phyloP scores from a whole-genome alignment of 345 rosid genomes.

The Limnanthes douglasii region DNA sequence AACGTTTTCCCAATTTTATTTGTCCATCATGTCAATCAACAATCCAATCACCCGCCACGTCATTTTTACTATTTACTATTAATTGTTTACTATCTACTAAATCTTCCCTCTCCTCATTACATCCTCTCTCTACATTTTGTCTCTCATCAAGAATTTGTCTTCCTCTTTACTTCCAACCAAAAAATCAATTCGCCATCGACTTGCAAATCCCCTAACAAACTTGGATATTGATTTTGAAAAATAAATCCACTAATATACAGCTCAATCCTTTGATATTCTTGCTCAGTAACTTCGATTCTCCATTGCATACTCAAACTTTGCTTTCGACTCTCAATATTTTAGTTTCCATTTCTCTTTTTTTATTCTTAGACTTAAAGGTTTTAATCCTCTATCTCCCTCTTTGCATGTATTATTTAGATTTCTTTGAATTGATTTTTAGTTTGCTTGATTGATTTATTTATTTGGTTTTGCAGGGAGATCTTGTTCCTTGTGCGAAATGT shows the following conservation, averaged over 20 bases:
- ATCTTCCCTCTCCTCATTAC: slow-evolving; percentile 7
- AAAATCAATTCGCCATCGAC: slow-evolving; percentile 10
- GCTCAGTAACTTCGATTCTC: slow-evolving; percentile 31
- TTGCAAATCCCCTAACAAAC: slow-evolving; percentile 11
- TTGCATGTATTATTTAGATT: neutral
- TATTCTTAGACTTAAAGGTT: slow-evolving; percentile 76
- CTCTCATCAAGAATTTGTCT: slow-evolving; percentile 10
- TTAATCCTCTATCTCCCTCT: neutral
- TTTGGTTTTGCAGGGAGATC: slow-evolving; percentile 60
- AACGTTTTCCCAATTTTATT: too few species aligned
- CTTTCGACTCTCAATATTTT: slow-evolving; percentile 60
- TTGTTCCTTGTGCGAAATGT: slow-evolving; percentile 82
- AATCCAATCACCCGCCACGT: too few species aligned
- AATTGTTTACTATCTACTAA: too few species aligned
- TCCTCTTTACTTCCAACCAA: slow-evolving; percentile 13
- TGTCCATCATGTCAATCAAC: too few species aligned
- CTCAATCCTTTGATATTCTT: slow-evolving; percentile 37
- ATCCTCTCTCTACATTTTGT: slow-evolving; percentile 8
- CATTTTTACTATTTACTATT: too few species aligned
- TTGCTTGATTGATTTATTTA: neutral
- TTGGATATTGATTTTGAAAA: slow-evolving; percentile 10
- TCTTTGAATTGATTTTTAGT: neutral
- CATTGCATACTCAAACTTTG: slow-evolving; percentile 62
- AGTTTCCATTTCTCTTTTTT: slow-evolving; percentile 68
- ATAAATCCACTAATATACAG: slow-evolving; percentile 19